phyloP scores from a whole-genome alignment of 805 yeast genomes.

The Cephaloascus albidus region DNA sequence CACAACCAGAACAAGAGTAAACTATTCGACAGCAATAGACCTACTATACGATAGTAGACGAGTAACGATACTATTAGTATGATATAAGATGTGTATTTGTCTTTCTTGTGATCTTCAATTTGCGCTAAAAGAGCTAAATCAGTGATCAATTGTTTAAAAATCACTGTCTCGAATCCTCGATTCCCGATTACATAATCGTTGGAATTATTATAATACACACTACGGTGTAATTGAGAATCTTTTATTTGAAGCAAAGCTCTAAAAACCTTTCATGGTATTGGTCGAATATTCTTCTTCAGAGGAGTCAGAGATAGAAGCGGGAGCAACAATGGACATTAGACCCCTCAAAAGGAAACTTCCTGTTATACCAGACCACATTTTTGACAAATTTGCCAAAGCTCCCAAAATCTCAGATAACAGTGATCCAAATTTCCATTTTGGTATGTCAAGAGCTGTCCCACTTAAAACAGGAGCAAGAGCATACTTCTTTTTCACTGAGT shows the following conservation, averaged over 20 bases:
- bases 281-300: neutral
- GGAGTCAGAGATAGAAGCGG: neutral
- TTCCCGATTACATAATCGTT: too few relatives aligned
- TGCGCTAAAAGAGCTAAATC: too few relatives aligned
- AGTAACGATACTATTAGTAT: too few relatives aligned
- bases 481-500: neutral
- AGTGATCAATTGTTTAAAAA: too few relatives aligned
- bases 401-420: neutral
- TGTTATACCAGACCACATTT: neutral
- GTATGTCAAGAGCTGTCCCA: neutral
- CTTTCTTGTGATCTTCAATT: too few relatives aligned
- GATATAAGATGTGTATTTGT: too few relatives aligned
- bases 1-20: too few relatives aligned
- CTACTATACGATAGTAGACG: too few relatives aligned
- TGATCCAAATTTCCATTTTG: neutral
- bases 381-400: neutral
- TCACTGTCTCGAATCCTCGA: too few relatives aligned
- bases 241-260: neutral
- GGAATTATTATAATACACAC: too few relatives aligned
- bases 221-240: neutral
- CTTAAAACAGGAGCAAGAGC: neutral
- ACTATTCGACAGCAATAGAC: too few relatives aligned
- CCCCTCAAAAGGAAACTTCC: neutral
- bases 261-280: neutral
- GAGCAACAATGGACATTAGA: neutral